Evolutionary conservation across 169 alveolate genomes (phyloP).

Genomic region (Eimeria sp.): DNA sequence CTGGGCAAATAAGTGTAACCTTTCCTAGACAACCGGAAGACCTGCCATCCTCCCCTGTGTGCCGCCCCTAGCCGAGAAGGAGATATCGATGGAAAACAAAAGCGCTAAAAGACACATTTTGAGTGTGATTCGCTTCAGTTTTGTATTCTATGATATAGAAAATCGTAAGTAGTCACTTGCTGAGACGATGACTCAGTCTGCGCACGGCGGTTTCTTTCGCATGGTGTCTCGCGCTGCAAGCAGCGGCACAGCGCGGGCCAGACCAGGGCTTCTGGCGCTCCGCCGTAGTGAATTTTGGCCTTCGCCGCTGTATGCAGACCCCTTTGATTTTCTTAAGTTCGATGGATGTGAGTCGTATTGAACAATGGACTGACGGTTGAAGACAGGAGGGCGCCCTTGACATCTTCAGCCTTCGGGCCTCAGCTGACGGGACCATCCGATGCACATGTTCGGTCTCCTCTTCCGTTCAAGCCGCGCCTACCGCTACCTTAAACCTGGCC

Average conservation of each 20-base stretch:
- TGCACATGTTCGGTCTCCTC: not conserved
- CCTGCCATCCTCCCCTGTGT: not conserved
- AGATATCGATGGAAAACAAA: not conserved
- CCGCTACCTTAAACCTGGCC: not conserved
- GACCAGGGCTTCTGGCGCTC: constrained; percentile 28
- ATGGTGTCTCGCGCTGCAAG: not conserved
- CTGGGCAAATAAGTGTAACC: not conserved
- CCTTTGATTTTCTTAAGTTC: too few species aligned
- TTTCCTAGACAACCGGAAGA: not conserved
- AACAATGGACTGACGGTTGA: not conserved
- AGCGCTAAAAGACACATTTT: not conserved
- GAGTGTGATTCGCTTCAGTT: not conserved
- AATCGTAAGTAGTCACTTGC: not conserved
- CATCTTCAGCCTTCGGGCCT: not conserved
- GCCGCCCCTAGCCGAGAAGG: not conserved
- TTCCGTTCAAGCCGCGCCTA: not conserved
- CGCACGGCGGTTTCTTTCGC: not conserved
- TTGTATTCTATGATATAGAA: not conserved
- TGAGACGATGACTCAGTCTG: not conserved
- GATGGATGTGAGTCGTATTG: not conserved
- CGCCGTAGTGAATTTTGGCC: not conserved
- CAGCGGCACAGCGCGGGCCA: constrained; percentile 49
- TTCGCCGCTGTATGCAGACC: too few species aligned
- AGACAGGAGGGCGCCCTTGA: not conserved
- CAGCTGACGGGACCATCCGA: constrained; percentile 46